Evolutionary conservation across 805 yeast species (phyloP).

Genomic region (Candida qinlingensis): DNA sequence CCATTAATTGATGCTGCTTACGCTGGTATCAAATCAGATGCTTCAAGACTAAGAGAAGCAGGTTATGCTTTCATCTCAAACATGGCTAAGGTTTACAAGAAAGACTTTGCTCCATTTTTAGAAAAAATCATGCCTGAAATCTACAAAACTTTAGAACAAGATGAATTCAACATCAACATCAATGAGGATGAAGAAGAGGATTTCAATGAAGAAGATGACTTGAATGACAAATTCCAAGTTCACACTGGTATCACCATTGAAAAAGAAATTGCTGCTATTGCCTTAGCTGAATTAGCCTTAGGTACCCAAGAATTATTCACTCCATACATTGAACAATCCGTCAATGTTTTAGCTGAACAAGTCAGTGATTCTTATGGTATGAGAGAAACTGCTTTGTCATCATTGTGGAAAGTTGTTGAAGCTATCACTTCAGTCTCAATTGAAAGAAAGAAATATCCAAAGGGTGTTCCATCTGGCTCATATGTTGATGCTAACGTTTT

Average conservation of each 20-base stretch:
- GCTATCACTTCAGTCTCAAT: conserved; percentile 55
- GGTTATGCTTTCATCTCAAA: conserved; percentile 91
- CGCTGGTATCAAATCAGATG: conserved; percentile 66
- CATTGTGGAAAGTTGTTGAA: conserved; percentile 78
- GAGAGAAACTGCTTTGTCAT: conserved; percentile 77
- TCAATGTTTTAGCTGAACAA: conserved; percentile 61
- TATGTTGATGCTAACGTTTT: conserved; percentile 55
- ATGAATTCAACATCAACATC: conserved; percentile 67
- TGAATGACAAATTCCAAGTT: conserved; percentile 71
- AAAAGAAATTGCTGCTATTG: conserved; percentile 92
- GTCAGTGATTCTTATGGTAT: conserved; percentile 85
- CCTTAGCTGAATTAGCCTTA: conserved; percentile 79
- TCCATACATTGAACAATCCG: conserved; percentile 67
- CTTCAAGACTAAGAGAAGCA: conserved; percentile 86
- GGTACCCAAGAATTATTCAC: conserved; percentile 82
- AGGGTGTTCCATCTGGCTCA: conserved; percentile 57
- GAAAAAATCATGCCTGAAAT: conserved; percentile 79
- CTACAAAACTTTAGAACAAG: conserved; percentile 77
- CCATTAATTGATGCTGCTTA: conserved; percentile 88
- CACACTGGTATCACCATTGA: conserved; percentile 94
- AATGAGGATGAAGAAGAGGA: conserved; percentile 40
- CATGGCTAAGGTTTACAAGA: conserved; percentile 92
- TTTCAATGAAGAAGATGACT: conserved; percentile 48
- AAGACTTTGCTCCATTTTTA: conserved; percentile 82
- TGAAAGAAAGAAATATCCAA: conserved; percentile 50